Evolutionary conservation across 371 early-diverging fungal species (phyloP).

Genomic region (Mucor circinelloides): DNA sequence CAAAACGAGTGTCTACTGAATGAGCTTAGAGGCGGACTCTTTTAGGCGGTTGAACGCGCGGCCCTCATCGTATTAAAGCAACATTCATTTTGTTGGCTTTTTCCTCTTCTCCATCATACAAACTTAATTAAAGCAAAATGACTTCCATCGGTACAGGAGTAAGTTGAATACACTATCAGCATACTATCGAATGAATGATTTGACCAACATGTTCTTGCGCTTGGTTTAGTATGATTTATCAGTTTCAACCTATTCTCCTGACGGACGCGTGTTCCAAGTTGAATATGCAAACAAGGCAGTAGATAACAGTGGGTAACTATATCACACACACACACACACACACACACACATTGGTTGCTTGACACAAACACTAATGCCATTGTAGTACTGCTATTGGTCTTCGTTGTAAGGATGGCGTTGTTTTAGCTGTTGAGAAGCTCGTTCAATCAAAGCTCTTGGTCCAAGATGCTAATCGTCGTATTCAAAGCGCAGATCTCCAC

Average conservation of each 20-base stretch:
- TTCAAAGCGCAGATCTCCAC: slow-evolving; percentile 90
- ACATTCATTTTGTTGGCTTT: not conserved
- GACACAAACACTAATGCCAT: not conserved
- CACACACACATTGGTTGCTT: too few relatives aligned
- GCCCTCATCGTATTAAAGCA: slow-evolving; percentile 5
- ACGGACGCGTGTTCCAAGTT: slow-evolving; percentile 98
- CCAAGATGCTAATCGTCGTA: slow-evolving; percentile 90
- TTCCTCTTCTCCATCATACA: not conserved
- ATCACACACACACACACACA: not conserved
- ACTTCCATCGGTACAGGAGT: slow-evolving; percentile 76
- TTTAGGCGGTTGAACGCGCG: slow-evolving; percentile 26
- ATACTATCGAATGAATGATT: not conserved
- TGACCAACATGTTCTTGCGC: not conserved
- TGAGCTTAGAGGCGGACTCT: slow-evolving; percentile 8
- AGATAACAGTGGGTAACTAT: slow-evolving; percentile 92
- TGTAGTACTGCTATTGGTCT: slow-evolving; percentile 92
- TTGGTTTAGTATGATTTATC: slow-evolving; percentile 92
- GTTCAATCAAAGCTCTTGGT: slow-evolving; percentile 94
- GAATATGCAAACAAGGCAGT: slow-evolving; percentile 98
- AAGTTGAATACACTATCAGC: slow-evolving; percentile 23
- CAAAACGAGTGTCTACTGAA: not conserved
- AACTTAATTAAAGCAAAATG: slow-evolving; percentile 33
- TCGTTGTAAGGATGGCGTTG: slow-evolving; percentile 93
- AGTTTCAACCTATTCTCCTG: slow-evolving; percentile 97
- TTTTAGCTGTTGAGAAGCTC: slow-evolving; percentile 95